Conservation (phyloP, 208 protist genomes). For the Crithidia sp. region DNA sequence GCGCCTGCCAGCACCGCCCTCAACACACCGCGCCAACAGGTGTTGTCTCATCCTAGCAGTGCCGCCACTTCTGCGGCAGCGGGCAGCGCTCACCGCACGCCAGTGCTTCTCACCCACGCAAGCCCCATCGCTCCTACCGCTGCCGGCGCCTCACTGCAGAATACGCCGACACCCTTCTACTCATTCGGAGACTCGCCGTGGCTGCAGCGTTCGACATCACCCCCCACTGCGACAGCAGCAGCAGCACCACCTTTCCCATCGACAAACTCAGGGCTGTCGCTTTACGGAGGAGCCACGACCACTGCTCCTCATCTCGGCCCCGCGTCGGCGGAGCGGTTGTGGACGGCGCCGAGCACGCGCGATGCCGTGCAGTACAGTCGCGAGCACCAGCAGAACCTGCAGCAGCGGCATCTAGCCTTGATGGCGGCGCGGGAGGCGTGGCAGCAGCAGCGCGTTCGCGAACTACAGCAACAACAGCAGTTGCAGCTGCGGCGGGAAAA, state of each 20-base stretch:
- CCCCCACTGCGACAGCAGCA: not conserved
- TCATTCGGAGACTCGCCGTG: conserved; percentile 23
- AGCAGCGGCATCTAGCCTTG: conserved; percentile 41
- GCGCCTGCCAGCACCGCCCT: conserved; percentile 3
- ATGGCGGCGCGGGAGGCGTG: conserved; percentile 35
- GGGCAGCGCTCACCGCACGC: not conserved
- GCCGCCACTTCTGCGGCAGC: not conserved
- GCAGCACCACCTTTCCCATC: not conserved
- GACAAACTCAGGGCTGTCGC: not conserved
- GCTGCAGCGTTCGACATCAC: conserved; percentile 1
- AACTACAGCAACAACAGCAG: conserved; percentile 20
- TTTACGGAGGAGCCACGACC: not conserved
- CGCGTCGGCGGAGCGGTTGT: not conserved
- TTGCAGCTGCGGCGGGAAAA: conserved; percentile 11
- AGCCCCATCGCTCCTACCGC: conserved; percentile 25
- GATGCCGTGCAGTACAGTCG: conserved; percentile 46
- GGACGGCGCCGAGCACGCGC: not conserved
- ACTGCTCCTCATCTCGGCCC: too few relatives aligned
- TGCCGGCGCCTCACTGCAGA: conserved; percentile 16
- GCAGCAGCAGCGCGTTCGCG: conserved; percentile 20
- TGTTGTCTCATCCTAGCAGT: conserved; percentile 3
- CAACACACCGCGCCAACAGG: conserved; percentile 28
- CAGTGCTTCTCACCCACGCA: conserved; percentile 15
- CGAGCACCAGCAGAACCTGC: conserved; percentile 27
- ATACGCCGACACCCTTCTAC: conserved; percentile 14